These are phyloP conservation scores for Aureobasidium mangrovei DNA, from an alignment of 2,329 filamentous ascomycete genomes.

Conservation along the genomic window DNA sequence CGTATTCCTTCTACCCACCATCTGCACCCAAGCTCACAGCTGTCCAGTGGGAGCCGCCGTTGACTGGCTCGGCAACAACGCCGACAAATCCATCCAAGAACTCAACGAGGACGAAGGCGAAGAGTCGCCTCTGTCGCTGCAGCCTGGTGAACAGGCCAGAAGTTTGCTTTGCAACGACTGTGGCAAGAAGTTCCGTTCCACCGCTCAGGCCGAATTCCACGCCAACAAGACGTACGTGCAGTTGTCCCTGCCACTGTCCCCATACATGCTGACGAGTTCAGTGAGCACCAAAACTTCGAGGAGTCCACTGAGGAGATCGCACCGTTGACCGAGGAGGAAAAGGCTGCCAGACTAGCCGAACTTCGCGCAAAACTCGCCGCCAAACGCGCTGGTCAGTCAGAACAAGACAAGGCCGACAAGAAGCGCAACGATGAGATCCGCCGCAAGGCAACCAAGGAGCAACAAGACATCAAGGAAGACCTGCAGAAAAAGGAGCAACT, in stretches of 20 bases:
- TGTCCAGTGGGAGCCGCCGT: slow-evolving; percentile 71
- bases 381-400: slow-evolving; percentile 60
- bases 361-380: slow-evolving; percentile 61
- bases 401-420: slow-evolving; percentile 69
- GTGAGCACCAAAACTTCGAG: slow-evolving; percentile 79
- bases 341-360: slow-evolving; percentile 67
- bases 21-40: slow-evolving; percentile 4
- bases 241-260: neutral
- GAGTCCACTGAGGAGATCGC: slow-evolving; percentile 90
- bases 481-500: slow-evolving; percentile 80
- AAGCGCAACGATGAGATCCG: slow-evolving; percentile 81
- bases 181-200: slow-evolving; percentile 78
- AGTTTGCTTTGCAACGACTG: slow-evolving; percentile 93
- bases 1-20: slow-evolving; percentile 30
- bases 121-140: slow-evolving; percentile 51
- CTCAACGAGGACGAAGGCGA: slow-evolving; percentile 46
- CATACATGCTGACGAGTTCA: slow-evolving; percentile 25
- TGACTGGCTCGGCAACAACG: slow-evolving; percentile 89
- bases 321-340: slow-evolving; percentile 85
- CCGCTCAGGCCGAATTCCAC: slow-evolving; percentile 78
- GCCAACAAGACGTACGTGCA: slow-evolving; percentile 66
- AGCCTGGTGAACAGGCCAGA: slow-evolving; percentile 61
- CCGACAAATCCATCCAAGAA: slow-evolving; percentile 78
- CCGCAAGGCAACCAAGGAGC: slow-evolving; percentile 80
- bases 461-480: slow-evolving; percentile 83